phyloP scores from a whole-genome alignment of 2,329 filamentous ascomycete genomes.

The Pseudogymnoascus sp. region DNA sequence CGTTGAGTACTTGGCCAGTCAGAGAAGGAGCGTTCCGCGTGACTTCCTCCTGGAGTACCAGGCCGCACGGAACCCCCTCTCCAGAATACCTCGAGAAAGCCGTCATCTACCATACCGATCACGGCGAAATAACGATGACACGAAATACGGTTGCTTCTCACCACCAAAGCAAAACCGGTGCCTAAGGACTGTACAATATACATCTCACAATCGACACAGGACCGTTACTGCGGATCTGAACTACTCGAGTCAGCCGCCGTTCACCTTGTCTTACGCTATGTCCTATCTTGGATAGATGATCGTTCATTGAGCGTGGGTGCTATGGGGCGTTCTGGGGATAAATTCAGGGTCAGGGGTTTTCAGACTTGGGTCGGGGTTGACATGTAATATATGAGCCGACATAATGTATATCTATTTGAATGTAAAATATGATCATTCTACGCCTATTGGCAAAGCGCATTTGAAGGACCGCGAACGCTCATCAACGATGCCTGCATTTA shows the following conservation, averaged over 20 bases:
- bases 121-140: neutral
- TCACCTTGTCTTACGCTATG: neutral
- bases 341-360: neutral
- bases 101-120: neutral
- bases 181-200: neutral
- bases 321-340: neutral
- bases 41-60: neutral
- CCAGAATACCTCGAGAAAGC: neutral
- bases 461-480: neutral
- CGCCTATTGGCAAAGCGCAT: neutral
- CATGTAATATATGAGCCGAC: neutral
- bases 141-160: neutral
- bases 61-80: neutral
- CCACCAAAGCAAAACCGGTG: neutral
- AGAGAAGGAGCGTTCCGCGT: neutral
- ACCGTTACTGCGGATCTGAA: neutral
- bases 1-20: neutral
- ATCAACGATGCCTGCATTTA: neutral
- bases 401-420: neutral
- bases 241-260: neutral
- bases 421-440: neutral
- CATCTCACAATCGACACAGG: neutral
- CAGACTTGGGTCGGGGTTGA: neutral
- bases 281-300: neutral
- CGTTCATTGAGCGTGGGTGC: neutral